Evolutionary conservation across 2,329 filamentous ascomycete species (phyloP).

Genomic region (Colletotrichum musae): DNA sequence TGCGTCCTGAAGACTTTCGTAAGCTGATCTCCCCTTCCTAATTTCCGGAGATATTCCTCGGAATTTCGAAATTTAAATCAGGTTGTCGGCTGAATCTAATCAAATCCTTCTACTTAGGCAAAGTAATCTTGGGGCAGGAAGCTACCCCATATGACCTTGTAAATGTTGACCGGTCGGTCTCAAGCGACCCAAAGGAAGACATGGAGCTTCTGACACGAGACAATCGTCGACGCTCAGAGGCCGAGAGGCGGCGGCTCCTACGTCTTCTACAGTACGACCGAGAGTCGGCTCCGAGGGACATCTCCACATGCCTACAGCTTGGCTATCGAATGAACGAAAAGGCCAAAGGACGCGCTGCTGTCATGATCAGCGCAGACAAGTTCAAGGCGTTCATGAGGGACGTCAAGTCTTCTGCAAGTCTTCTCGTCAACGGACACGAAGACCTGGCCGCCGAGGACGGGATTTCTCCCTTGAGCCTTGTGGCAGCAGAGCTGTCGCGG

Average conservation of each 20-base stretch:
- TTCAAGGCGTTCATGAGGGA: slow-evolving; percentile 16
- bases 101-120: not conserved
- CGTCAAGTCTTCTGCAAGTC: not conserved
- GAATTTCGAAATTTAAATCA: too few species aligned
- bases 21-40: not conserved
- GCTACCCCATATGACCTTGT: not conserved
- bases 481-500: slow-evolving; percentile 18
- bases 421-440: slow-evolving; percentile 16
- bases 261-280: not conserved
- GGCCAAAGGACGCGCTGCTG: not conserved
- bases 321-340: not conserved
- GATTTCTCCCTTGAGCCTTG: slow-evolving; percentile 21
- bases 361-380: not conserved
- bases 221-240: not conserved
- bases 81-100: not conserved
- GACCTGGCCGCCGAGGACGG: slow-evolving; percentile 23
- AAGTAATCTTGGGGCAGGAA: not conserved
- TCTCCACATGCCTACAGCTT: not conserved
- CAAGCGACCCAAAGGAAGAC: not conserved
- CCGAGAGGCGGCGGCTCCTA: not conserved
- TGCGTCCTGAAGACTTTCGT: not conserved
- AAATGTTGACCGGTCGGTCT: not conserved
- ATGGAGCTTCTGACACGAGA: too few species aligned
- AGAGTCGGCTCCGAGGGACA: not conserved
- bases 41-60: not conserved